phyloP scores from a whole-genome alignment of 2,329 filamentous ascomycete species.

The Penicillium rolfsii region DNA sequence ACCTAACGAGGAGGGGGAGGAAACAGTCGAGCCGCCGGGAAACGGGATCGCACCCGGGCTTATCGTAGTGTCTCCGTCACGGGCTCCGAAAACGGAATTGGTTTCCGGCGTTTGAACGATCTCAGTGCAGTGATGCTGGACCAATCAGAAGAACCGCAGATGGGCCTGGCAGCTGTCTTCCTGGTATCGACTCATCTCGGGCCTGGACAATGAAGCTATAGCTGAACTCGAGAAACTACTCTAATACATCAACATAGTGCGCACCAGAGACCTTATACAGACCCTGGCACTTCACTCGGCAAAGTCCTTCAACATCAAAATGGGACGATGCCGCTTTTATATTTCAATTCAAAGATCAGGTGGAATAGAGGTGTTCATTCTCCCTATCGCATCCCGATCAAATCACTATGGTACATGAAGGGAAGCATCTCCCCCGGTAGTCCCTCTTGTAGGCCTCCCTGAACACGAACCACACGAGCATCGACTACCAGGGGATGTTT shows the following conservation, averaged over 20 bases:
- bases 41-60: background rate
- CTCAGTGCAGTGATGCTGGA: background rate
- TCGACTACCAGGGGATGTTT: background rate
- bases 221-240: background rate
- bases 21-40: background rate
- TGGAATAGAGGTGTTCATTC: background rate
- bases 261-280: background rate
- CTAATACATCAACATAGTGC: no score
- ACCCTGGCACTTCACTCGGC: no score
- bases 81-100: conserved; percentile 22
- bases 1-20: background rate
- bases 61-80: conserved; percentile 3
- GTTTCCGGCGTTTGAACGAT: conserved; percentile 20
- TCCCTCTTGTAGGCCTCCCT: conserved; percentile 2
- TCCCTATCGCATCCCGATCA: conserved; percentile 17
- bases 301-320: conserved; percentile 2
- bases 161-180: background rate
- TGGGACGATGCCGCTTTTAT: conserved; percentile 16
- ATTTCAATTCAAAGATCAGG: conserved; percentile 18
- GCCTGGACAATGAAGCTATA: background rate
- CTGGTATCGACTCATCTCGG: background rate
- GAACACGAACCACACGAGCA: background rate
- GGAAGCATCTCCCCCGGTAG: conserved; percentile 15
- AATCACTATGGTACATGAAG: conserved; percentile 33
- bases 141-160: background rate